Percentiles rank a stretch among this genome's conserved stretches.
Conservation (phyloP, 2,329 filamentous ascomycete genomes). For the Verticillium nonalfalfae region DNA sequence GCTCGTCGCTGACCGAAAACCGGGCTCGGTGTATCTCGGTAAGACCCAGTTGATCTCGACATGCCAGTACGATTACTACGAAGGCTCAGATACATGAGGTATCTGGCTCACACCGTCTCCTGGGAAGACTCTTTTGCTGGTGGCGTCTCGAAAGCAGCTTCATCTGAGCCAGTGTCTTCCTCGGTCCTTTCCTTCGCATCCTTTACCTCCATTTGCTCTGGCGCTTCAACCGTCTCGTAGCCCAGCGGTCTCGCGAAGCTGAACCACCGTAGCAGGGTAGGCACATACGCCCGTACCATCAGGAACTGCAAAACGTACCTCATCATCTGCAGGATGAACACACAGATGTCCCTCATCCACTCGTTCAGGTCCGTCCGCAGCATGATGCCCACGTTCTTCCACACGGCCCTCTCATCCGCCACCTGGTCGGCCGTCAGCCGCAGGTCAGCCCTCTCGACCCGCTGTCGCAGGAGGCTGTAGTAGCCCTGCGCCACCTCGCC, state of each 20-base stretch:
- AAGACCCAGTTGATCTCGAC: too few species aligned
- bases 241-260: neutral
- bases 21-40: too few species aligned
- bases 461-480: neutral
- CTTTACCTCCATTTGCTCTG: neutral
- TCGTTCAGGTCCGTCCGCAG: neutral
- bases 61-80: too few species aligned
- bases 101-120: too few species aligned
- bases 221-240: neutral
- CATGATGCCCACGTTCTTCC: neutral
- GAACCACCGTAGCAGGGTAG: neutral
- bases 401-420: neutral
- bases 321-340: neutral
- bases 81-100: too few species aligned
- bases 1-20: neutral
- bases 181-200: neutral
- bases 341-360: neutral
- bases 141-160: too few species aligned
- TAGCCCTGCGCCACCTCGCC: constrained; percentile 9
- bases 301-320: neutral
- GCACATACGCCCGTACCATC: neutral
- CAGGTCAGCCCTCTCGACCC: neutral
- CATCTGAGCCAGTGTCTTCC: neutral
- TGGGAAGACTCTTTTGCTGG: too few species aligned
- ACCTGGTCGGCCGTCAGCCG: neutral